phyloP scores from a whole-genome alignment of 164 flowering plant species.

The Annona cherimola region DNA sequence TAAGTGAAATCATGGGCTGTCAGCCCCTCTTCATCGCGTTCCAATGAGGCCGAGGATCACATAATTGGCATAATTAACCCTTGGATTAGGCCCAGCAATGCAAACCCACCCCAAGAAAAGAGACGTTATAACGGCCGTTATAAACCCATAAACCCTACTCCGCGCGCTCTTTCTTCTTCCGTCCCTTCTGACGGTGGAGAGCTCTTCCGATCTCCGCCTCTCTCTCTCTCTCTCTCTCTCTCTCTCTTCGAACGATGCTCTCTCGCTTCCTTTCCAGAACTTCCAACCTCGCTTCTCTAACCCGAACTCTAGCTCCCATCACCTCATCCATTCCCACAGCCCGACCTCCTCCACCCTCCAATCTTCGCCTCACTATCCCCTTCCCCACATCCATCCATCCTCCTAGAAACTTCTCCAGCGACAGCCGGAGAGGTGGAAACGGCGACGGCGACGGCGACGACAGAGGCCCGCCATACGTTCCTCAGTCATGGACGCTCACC shows the following conservation, averaged over 20 bases:
- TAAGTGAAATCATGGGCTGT: no score
- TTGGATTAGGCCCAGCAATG: no score
- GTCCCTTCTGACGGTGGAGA: no score
- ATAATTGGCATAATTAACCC: no score
- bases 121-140: no score
- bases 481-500: slow-evolving; percentile 19
- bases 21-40: no score
- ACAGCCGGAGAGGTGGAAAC: slow-evolving; percentile 9
- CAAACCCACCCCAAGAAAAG: no score
- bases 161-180: no score
- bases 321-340: slow-evolving; percentile 1
- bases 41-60: no score
- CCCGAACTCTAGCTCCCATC: slow-evolving; percentile 1
- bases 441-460: slow-evolving; percentile 13
- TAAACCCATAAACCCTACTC: no score
- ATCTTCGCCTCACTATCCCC: background rate
- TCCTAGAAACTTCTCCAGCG: slow-evolving; percentile 15
- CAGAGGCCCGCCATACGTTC: background rate
- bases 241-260: slow-evolving; percentile 14
- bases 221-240: no score
- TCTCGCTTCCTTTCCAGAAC: slow-evolving; percentile 22
- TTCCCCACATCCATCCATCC: background rate
- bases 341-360: slow-evolving; percentile 1
- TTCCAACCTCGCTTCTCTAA: slow-evolving; percentile 5
- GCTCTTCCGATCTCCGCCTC: no score